These are phyloP conservation scores for Elaeis oleifera DNA, from an alignment of 202 grass and related monocot genomes.

Conservation along the genomic window DNA sequence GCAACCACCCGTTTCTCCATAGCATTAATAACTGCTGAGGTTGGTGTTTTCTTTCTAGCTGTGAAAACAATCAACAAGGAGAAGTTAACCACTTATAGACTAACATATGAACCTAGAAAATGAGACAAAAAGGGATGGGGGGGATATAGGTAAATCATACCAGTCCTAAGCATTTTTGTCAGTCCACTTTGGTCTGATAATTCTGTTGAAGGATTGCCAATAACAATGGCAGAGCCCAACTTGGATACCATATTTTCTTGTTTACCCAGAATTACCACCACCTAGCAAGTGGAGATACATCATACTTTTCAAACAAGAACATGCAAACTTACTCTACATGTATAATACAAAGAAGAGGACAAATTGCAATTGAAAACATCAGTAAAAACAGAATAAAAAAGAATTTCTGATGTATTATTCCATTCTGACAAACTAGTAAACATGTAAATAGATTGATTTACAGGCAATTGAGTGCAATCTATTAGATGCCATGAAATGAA, in stretches of 20 bases:
- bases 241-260: background rate
- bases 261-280: constrained; percentile 4
- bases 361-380: no score
- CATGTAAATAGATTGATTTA: no score
- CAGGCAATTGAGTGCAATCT: no score
- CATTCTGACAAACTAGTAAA: no score
- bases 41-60: constrained; percentile 24
- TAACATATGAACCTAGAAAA: no score
- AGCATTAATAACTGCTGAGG: constrained; percentile 28
- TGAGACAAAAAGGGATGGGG: no score
- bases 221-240: constrained; percentile 10
- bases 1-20: constrained; percentile 21
- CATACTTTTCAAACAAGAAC: background rate
- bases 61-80: constrained; percentile 7
- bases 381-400: no score
- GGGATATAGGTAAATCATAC: background rate
- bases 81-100: background rate
- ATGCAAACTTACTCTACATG: no score
- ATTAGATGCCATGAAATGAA: no score
- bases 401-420: no score
- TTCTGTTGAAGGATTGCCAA: background rate
- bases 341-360: no score
- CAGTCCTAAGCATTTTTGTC: background rate
- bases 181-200: background rate
- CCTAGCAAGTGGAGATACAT: constrained; percentile 2